Evolutionary conservation across 75 land plant species (phyloP).

Genomic region (Pinus taeda): DNA sequence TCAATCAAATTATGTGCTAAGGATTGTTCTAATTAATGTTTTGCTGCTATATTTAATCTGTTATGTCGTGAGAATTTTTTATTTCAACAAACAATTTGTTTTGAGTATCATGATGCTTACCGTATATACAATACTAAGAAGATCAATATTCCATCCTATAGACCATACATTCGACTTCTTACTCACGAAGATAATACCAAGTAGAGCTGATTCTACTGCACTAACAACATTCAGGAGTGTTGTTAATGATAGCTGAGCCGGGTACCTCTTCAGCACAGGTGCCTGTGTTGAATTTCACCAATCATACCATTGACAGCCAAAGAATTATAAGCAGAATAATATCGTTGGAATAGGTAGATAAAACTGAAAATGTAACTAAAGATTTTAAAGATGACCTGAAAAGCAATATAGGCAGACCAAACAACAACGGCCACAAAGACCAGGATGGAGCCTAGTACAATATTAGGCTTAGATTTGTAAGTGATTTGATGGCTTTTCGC

Average conservation of each 20-base stretch:
- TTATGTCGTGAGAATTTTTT: too few species aligned
- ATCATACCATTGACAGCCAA: too few species aligned
- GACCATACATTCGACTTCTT: slow-evolving; percentile 22
- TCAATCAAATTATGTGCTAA: neutral
- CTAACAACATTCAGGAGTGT: slow-evolving; percentile 44
- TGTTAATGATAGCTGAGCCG: slow-evolving; percentile 25
- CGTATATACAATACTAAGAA: slow-evolving; percentile 23
- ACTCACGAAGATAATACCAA: slow-evolving; percentile 20
- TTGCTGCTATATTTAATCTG: neutral
- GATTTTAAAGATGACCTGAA: too few species aligned
- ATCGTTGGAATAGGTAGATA: too few species aligned
- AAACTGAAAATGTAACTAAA: too few species aligned
- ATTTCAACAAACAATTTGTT: too few species aligned
- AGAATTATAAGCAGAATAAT: too few species aligned
- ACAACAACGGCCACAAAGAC: too few species aligned
- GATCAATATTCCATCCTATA: slow-evolving; percentile 15
- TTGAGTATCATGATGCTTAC: slow-evolving; percentile 12
- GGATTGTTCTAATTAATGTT: neutral
- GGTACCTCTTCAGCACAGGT: slow-evolving; percentile 23
- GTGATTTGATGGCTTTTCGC: too few species aligned
- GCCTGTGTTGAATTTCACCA: slow-evolving; percentile 21
- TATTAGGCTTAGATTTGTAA: too few species aligned
- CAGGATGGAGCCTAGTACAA: too few species aligned
- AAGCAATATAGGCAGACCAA: too few species aligned
- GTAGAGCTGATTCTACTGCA: slow-evolving; percentile 25